Conservation (phyloP, 495 filamentous ascomycete genomes). For the Talaromyces stipitatus region DNA sequence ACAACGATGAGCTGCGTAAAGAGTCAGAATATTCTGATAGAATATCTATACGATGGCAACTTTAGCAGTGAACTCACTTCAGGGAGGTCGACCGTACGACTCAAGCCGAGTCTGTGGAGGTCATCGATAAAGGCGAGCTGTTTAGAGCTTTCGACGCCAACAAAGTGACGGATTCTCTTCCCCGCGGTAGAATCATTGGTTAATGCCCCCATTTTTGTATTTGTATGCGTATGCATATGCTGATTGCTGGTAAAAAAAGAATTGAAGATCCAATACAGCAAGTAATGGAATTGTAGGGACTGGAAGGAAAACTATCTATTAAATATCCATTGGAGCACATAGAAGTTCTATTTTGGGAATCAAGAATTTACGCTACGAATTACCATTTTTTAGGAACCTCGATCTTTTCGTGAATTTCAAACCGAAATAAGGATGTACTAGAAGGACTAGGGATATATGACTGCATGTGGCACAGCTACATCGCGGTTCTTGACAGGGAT, state of each 20-base stretch:
- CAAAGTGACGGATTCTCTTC: slow-evolving; percentile 5
- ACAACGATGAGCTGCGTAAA: slow-evolving; percentile 58
- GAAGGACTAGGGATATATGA: not conserved
- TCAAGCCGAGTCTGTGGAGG: not conserved
- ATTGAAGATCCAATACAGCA: not conserved
- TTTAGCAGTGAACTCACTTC: not conserved
- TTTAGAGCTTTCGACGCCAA: slow-evolving; percentile 2
- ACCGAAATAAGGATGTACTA: not conserved
- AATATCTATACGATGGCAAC: not conserved
- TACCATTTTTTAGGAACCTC: not conserved
- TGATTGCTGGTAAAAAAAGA: not conserved
- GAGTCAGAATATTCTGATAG: slow-evolving; percentile 21
- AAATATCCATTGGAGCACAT: not conserved
- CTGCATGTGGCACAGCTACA: slow-evolving; percentile 1
- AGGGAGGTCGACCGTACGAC: slow-evolving; percentile 1
- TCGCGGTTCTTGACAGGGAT: not conserved
- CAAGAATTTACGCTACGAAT: too few species aligned
- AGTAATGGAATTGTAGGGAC: not conserved
- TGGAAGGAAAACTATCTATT: not conserved
- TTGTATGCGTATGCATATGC: not conserved
- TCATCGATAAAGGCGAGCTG: slow-evolving; percentile 1
- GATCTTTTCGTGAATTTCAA: not conserved
- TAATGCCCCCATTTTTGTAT: not conserved
- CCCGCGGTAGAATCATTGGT: not conserved
- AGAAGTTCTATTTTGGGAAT: too few species aligned